Evolutionary conservation across 164 flowering plant genomes (phyloP), one percentile per base, ranked within the genome.

Genomic region (Litsea cubeba): DNA sequence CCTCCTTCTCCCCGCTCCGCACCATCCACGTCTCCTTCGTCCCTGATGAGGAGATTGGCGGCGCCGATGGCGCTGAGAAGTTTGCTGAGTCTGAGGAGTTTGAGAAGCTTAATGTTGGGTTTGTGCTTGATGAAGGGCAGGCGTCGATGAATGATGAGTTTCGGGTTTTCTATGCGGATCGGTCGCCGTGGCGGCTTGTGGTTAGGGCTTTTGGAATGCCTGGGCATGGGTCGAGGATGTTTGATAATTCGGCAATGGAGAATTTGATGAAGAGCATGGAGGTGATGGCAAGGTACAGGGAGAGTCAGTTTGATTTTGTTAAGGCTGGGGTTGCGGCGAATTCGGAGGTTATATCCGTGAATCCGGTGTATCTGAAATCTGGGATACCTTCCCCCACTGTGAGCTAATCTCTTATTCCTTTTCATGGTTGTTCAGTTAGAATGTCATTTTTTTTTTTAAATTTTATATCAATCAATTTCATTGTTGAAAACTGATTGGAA

Each of bases 31-130:
- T 91, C 8, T 84, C 88, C 2, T 91, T 79, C 71, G 98, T 95
- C 1, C 97, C 98, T 12, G 99, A 95, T 20, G 99, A 93, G 85
- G 99, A 95, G 85, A 85, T 88, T 62, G 97, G 99, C 0, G 97
- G 98, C 2, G 15, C 78, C 23, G 90, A 86, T 70, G 99, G 99
- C 30, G 79, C 82, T 24, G 87, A 77, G 8, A 86, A 82, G 86
- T 90, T 95, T 70, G 92, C 69, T 5, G 77, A 26, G 18, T 88
- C 91, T 0, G 58, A 87, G 35, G 91, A 84, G 78, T 93, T 95
- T 77, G 26, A 60, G 72, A 85, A 82, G 7, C 73, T 95, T 84
- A 88, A 88, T 77, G 84, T 95, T 20, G 99, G 99, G 81, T 90
- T 95, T 74, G 81, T 80, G 79, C 57, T 95, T 84, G 99, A 95